Conservation (phyloP, 306 rosid genomes). For the Sicyos baderoa region DNA sequence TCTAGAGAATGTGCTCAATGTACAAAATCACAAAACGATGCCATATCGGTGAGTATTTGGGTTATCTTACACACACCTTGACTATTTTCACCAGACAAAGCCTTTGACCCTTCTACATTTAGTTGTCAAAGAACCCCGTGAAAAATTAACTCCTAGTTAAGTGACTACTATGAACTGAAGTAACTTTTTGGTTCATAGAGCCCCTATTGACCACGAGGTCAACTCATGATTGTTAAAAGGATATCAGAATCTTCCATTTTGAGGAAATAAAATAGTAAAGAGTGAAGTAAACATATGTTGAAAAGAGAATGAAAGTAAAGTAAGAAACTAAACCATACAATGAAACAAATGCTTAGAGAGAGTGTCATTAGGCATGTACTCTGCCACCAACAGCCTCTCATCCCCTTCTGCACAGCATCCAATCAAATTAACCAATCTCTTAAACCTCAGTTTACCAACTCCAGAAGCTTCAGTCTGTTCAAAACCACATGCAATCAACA, state of each 20-base stretch:
- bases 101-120: too few species aligned
- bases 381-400: constrained; percentile 34
- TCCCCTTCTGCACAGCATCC: constrained; percentile 37
- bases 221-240: too few species aligned
- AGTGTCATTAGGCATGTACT: constrained; percentile 34
- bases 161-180: too few species aligned
- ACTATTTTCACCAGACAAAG: too few species aligned
- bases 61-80: too few species aligned
- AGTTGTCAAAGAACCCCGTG: too few species aligned
- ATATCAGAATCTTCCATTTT: background rate
- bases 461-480: constrained; percentile 28
- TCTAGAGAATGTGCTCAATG: background rate
- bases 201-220: too few species aligned
- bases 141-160: too few species aligned
- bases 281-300: background rate
- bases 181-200: too few species aligned
- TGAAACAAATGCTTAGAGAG: constrained; percentile 31
- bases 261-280: background rate
- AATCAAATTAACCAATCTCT: constrained; percentile 28
- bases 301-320: background rate
- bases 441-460: constrained; percentile 28
- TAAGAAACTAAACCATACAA: constrained; percentile 20
- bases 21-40: background rate
- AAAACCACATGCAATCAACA: constrained; percentile 9
- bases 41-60: background rate